These are phyloP conservation scores for Eucalyptus dawsonii DNA, from an alignment of 345 rosid genomes.

Conservation along the genomic window DNA sequence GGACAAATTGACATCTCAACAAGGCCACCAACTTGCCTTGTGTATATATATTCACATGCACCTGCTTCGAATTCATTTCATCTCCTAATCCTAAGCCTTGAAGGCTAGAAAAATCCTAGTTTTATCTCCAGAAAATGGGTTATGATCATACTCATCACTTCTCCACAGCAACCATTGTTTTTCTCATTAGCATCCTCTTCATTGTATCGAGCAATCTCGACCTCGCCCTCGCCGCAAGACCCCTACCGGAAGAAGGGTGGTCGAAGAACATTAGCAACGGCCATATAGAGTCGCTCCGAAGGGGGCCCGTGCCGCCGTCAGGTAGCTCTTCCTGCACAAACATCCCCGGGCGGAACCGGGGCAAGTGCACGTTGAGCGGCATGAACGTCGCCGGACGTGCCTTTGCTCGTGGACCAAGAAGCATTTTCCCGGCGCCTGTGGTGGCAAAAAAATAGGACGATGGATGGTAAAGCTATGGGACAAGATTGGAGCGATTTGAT, in stretches of 20 bases:
- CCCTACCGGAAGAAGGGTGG: background rate
- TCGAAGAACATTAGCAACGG: background rate
- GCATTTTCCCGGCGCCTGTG: background rate
- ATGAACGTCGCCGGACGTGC: background rate
- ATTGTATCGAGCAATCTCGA: background rate
- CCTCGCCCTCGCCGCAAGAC: conserved; percentile 8
- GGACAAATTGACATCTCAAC: background rate
- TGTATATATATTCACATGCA: background rate
- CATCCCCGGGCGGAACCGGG: conserved; percentile 7
- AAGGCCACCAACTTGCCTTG: background rate
- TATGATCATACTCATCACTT: background rate
- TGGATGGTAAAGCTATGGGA: background rate
- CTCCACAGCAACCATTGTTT: background rate
- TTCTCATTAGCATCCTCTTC: background rate
- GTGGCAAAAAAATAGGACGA: background rate
- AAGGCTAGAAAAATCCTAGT: background rate
- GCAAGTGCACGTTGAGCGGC: conserved; percentile 6
- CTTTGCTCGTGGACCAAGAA: background rate
- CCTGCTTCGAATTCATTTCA: background rate
- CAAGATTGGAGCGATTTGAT: background rate
- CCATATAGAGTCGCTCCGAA: conserved; percentile 2
- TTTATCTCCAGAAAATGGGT: background rate
- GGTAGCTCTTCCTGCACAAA: conserved; percentile 14
- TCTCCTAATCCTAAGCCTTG: background rate
- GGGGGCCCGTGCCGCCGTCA: conserved; percentile 20